Base-by-base conservation (phyloP, 768 basidiomycete species). In the Rickenella mellea region DNA sequence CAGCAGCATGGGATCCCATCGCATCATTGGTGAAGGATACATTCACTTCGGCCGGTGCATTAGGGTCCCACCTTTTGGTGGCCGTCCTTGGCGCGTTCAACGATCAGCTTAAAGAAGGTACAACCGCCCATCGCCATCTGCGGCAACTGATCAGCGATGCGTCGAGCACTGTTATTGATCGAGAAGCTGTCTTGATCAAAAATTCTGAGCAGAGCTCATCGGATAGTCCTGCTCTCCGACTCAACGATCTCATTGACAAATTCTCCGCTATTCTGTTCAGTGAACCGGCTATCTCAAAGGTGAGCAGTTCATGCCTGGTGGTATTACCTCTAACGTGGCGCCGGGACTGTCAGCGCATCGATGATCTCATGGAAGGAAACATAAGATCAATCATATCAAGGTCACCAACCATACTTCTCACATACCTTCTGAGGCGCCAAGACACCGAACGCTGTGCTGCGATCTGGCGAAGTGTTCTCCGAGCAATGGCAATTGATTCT, bases 221-320 rank as follows among this genome's bases (percentile, higher is more conserved):
- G 12, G 9, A 15, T 17, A 22, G 33, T 19, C 33, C 11, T 3
- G 24, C 19, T 7, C 11, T 36, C 33, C 3, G 4, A 17, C 11
- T 36, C 33, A 4, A 15, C 3, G 61, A 60, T 28, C 57, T 81
- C 26, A 50, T 84, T 30, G 63, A 69, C 8, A 61, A 66, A 5
- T 83, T 84, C 46, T 72, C 72, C 2, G 56, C 65, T 6, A 58
- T 63, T 0, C 51, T 84, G 11, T 80, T 80, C 44, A 45, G 58
- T 1, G 66, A 78, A 29, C 48, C 27, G 4, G 47, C 53, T 5
- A 64, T 78, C 33, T 53, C 71, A 5, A 48, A 64, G 54, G 80
- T 80, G 50, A 31, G 67, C 58, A 19, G n/a, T 43, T 21, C 24
- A 20, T 25, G 3, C 19, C 12, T n/a, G 14, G 42, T 6, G 11